phyloP scores from a whole-genome alignment of 1,284 basidiomycete genomes.

The Spongiforma sp. region DNA sequence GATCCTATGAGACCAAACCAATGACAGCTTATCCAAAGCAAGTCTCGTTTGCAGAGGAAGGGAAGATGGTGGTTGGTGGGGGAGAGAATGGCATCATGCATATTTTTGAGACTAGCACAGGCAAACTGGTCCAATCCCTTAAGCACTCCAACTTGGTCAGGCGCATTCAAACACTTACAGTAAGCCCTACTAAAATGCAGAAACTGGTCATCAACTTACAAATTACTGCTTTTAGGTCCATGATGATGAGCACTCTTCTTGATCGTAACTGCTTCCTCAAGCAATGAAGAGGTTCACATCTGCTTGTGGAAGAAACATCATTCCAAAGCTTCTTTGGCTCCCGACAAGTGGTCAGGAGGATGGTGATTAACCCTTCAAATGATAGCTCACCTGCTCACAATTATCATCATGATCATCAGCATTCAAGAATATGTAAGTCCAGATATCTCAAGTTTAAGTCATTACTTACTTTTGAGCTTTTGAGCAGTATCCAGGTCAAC shows the following conservation, averaged over 20 bases:
- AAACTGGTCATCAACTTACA: neutral
- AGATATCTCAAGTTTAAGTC: neutral
- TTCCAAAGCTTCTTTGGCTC: neutral
- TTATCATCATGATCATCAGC: neutral
- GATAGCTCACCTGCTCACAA: neutral
- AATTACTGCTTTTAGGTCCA: neutral
- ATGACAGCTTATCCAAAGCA: neutral
- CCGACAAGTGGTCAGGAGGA: neutral
- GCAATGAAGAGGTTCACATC: neutral
- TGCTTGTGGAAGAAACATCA: neutral
- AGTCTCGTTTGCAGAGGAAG: neutral
- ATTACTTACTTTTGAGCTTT: neutral
- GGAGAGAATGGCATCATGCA: neutral
- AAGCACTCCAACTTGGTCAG: neutral
- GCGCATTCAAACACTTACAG: neutral
- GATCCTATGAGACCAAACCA: neutral
- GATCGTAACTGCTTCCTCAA: neutral
- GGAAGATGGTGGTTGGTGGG: neutral
- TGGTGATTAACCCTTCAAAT: neutral
- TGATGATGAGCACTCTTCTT: neutral
- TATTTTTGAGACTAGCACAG: neutral
- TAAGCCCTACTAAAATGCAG: neutral
- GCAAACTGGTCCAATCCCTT: neutral
- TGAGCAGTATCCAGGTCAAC: neutral
- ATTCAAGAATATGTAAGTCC: neutral